Base-by-base conservation (phyloP, 805 yeast genomes). In the Vanderwaltozyma polyspora region DNA sequence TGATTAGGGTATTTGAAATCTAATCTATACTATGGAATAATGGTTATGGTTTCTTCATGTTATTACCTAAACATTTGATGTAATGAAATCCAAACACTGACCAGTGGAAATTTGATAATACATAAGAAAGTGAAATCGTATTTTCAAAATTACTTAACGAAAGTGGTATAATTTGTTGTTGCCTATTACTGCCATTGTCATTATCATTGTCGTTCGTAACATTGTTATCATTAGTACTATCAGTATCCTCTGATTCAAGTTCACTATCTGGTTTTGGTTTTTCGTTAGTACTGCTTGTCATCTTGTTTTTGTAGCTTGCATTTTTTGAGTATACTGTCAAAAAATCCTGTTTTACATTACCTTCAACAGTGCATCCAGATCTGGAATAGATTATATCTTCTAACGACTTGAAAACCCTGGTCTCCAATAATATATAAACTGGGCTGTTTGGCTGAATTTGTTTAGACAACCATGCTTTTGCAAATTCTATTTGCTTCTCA, bases 21-120 rank as follows among this genome's bases (percentile, higher is more conserved):
- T n/a, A n/a, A n/a, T n/a, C n/a, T n/a, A n/a, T n/a, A n/a, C n/a
- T n/a, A n/a, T n/a, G n/a, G n/a, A n/a, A n/a, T n/a, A n/a, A n/a
- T n/a, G n/a, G n/a, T n/a, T n/a, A n/a, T n/a, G n/a, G n/a, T n/a
- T n/a, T n/a, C n/a, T n/a, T 3, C 10, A 33, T 27, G 28, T 33
- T 27, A 9, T 33, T 33, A 18, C 35, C 31, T 28, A 33, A 28
- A n/a, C 63, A 35, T 15, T 68, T 73, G 29, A 62, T 55, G 48
- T 84, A 84, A 59, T 77, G 76, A 29, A 68, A 68, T 22, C 83
- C 86, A 57, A 84, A 82, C 10, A 84, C 94, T 37, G 72, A 76
- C 83, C 86, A 79, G 56, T 84, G 93, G 60, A 84, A 79, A 39
- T 75, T 77, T 32, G 73, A 72, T 39, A 84, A 65, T n/a, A 81